Evolutionary conservation across 352 stramenopile genomes (phyloP), one percentile per base, ranked within the genome.

Genomic region (Pythium coloratum): DNA sequence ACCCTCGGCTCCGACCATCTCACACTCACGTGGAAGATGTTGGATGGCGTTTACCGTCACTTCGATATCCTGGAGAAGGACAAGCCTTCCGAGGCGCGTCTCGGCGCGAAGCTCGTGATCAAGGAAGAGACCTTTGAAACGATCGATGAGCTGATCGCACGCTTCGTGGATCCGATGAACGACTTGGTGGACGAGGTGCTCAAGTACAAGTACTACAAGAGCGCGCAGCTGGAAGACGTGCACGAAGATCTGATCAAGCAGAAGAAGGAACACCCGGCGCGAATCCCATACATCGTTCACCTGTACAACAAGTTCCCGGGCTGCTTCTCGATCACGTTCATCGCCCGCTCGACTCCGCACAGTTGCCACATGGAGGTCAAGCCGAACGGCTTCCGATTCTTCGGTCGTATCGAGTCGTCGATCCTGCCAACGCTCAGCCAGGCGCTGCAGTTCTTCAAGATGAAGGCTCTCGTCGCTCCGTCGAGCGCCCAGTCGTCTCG

Each of bases 161-260:
- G 89, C 13, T 93, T 95, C 42, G 79, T 96, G 33, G 88, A 95
- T 55, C 89, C 89, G 4, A 96, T 96, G 89, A 96, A 96, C 67
- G 82, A 78, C 30, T 72, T 95, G 24, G 84, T 96, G 66, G 85
- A 94, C 42, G 89, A 96, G 67, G 86, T 96, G 13, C 65, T 92
- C 28, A 81, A 80, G 55, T 91, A 93, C 86, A 95, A 96, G 70
- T 92, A 96, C 62, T 96, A 87, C 69, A 91, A 85, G 69, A 90
- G 74, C 47, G 75, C 66, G 2, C 64, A 69, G 30, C 77, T 89
- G 13, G 87, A 95, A 63, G 87, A 83, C 51, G 84, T 96, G 9
- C 81, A 92, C 59, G 88, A 95, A 70, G 86, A 94, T 53, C 55
- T 96, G 57, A 93, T 95, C 72, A 92, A 93, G 68, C 83, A 95